Base-by-base conservation (phyloP, 2,329 filamentous ascomycete species). In the Xylariaceae sp. region DNA sequence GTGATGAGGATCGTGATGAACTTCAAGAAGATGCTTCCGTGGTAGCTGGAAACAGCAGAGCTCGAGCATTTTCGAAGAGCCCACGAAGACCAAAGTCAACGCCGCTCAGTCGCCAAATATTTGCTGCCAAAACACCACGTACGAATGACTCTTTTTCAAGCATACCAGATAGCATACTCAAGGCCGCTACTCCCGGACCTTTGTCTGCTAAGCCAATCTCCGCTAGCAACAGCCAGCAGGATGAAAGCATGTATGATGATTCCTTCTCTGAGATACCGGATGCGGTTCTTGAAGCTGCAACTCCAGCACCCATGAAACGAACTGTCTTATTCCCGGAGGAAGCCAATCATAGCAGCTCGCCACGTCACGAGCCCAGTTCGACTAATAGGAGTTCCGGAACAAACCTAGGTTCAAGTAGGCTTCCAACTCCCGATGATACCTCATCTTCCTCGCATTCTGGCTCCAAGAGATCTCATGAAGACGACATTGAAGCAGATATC, bases 241-340 rank as follows among this genome's bases (percentile, higher is more conserved):
- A 65, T 17, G 55, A 61, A 2, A 60, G 58, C 30, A 37, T 57
- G 19, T 74, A 77, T 34, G 72, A 78, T 1, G 76, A 79, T 47
- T 77, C 74, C 0, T 80, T 79, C 49, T 79, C 76, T 0, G 73
- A 77, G 38, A 75, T 79, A 13, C 74, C 76, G 1, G 68, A 74
- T 13, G 65, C 59, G 3, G 61, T 78, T 2, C 66, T 79, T 3
- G 66, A 64, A 12, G 72, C 72, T 19, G 76, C 73, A 4, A 75
- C 68, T 1, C 74, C 69, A 1, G 59, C 55, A 19, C 65, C 54
- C 13, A 47, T 54, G 3, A 49, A 43, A 37, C 56, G 49, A n/a
- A 37, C 45, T 9, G 33, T 38, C 32, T 41, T 8, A 4, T 37
- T 16, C 15, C 22, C 38, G 29, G 15, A 28, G 12, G 18, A 39